Conservation (phyloP, 2,329 filamentous ascomycete species). For the Aspergillus oerlinghausenensis region DNA sequence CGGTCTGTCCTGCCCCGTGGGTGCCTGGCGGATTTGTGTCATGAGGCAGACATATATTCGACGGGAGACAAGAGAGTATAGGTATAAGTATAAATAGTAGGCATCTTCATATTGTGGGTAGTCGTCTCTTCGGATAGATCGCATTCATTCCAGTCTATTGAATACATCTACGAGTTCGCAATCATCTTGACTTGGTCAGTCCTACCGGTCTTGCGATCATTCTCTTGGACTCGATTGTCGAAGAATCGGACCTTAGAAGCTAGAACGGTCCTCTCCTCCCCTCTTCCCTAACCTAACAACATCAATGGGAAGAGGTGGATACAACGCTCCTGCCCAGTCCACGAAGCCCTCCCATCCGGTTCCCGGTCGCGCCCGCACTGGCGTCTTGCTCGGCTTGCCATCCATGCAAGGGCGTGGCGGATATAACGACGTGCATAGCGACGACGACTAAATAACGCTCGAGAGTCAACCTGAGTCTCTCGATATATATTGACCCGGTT, state of each 20-base stretch:
- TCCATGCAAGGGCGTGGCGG: conserved; percentile 27
- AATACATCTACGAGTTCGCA: neutral
- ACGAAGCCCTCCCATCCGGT: conserved; percentile 1
- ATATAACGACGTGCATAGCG: conserved; percentile 26
- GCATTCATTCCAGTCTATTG: neutral
- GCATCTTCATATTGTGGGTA: neutral
- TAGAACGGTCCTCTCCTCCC: neutral
- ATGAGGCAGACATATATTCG: neutral
- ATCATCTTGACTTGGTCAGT: neutral
- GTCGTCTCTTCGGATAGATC: neutral
- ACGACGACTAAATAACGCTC: conserved; percentile 4
- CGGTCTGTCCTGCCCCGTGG: neutral
- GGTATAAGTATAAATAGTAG: neutral
- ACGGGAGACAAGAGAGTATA: neutral
- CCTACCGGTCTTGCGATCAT: neutral
- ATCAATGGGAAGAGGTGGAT: conserved; percentile 38
- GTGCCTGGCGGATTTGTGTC: neutral
- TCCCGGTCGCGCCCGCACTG: neutral
- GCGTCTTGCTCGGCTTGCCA: neutral
- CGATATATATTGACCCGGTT: neutral
- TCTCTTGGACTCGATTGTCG: neutral
- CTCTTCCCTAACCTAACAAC: conserved; percentile 4
- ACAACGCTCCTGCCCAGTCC: conserved; percentile 21
- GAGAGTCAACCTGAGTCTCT: neutral
- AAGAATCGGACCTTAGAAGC: neutral